Base-by-base conservation (phyloP, 176 grass and related monocot genomes). In the Oryza punctata region DNA sequence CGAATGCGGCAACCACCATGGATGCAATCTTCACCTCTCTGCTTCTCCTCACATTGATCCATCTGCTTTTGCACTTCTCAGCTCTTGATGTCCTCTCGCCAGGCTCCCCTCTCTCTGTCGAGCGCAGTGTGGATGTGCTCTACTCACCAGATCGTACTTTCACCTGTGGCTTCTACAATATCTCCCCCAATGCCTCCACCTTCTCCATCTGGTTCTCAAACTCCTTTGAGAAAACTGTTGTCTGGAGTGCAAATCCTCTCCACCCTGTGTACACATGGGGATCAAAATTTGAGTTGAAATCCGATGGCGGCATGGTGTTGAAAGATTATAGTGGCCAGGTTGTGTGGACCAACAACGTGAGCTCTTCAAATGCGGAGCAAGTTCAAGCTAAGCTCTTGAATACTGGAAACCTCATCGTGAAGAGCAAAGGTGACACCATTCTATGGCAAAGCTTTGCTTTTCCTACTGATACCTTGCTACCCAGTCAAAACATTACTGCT, bases 191-290 rank as follows among this genome's bases (percentile, higher is more conserved):
- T 12, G 68, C 81, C 6, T 83, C 76, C 4, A 83, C 63, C 25
- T 88, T 84, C 27, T 73, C 87, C 7, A 68, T 33, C 32, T 33
- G 32, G 32, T 33, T 33, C 32, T 33, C 32, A 5, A 33, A 33
- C 32, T 33, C 32, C 32, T 33, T 4, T 4, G 5, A 33, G 3
- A 33, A 6, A 33, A 33, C 32, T 6, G 5, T 33, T 6, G 32
- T 88, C 18, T 88, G 86, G 79, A 88, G 86, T 0, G 86, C 86
- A 18, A 88, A 88, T 41, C 73, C 41, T 67, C 75, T 84, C 33
- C 75, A 73, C 75, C 86, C 86, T 4, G 75, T 88, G 9, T 79
- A 84, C 69, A 74, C 60, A 25, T 84, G 68, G 87, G 69, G 81
- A 68, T 88, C 81, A 14, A 65, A 13, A 38, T 35, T 74, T 2